Evolutionary conservation across 495 filamentous ascomycete species (phyloP), one percentile per base, ranked within the genome.

Genomic region (Podospora appendiculata): DNA sequence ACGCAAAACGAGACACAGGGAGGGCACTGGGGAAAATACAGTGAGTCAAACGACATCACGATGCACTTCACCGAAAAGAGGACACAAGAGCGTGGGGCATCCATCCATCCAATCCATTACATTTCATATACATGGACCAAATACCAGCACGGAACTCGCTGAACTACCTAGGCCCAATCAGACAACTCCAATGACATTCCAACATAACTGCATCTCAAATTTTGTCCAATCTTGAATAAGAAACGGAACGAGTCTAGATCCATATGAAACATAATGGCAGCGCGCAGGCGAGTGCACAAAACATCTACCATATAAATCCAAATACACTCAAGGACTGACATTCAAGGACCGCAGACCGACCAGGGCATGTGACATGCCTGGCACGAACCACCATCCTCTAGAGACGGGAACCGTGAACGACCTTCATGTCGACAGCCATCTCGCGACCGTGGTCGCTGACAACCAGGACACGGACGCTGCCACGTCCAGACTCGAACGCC

Each of bases 391-490:
- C 19, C 18, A 11, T 32, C 57, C 41, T 45, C 74, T 80, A 81
- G 61, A 81, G 61, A 60, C 75, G 73, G 50, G 77, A 79, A 56
- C 77, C 78, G 66, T 97, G 94, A 67, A 97, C 87, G 63, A 96
- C 86, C 84, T 95, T 97, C 84, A 90, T 95, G 84, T 98, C 93
- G 57, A 98, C 93, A 58, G 88, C 93, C 67, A 98, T 81, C 81
- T 98, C 93, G 62, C 83, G 83, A 56, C 90, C 91, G 66, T 89
- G 80, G 72, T 98, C 94, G 70, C 84, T 88, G 78, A 98, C 90
- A 72, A 98, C 93, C 53, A 97, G 84, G 63, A 94, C 89, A 54
- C 93, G 87, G 68, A 98, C 86, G 67, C 82, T 87, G 60, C 93
- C 93, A 73, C 90, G 89, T 63, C 93, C 93, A 60, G 90, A 85